phyloP scores from a whole-genome alignment of 345 rosid genomes.

The Brassica juncea region DNA sequence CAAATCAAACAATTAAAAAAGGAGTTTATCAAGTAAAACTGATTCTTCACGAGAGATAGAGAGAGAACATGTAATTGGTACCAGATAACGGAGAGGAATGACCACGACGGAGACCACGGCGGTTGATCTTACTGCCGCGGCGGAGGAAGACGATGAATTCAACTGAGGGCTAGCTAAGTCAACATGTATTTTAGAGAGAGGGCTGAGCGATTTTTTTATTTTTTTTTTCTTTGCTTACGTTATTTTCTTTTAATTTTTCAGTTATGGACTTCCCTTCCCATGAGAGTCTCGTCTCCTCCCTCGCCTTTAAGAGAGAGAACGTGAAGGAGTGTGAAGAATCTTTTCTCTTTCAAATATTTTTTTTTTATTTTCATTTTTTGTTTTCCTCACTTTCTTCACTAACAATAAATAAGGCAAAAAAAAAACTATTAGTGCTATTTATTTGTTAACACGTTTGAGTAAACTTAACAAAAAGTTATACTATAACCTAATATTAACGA shows the following conservation, averaged over 20 bases:
- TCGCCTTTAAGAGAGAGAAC: constrained; percentile 16
- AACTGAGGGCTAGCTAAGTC: not conserved
- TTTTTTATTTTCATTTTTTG: not conserved
- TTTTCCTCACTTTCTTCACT: not conserved
- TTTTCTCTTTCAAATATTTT: not conserved
- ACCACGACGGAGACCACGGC: constrained; percentile 27
- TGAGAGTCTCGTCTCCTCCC: constrained; percentile 24
- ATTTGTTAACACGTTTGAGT: not conserved
- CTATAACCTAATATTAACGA: not conserved
- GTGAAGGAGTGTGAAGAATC: not conserved
- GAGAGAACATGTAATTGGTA: not conserved
- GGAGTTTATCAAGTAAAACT: not conserved
- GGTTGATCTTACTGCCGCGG: constrained; percentile 13
- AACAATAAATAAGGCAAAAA: not conserved
- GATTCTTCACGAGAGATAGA: not conserved
- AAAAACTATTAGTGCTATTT: too few relatives aligned
- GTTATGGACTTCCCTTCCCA: constrained; percentile 33
- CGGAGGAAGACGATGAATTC: constrained; percentile 26
- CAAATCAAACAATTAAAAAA: not conserved
- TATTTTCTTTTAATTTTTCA: constrained; percentile 11
- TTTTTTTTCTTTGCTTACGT: constrained; percentile 15
- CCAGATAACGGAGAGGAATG: constrained; percentile 3
- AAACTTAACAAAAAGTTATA: not conserved
- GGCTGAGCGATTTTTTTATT: not conserved
- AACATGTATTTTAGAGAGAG: not conserved